Percentiles rank a stretch among this genome's conserved stretches.
These are phyloP conservation scores for Colletotrichum sansevieriae DNA, from an alignment of 2,329 filamentous ascomycete species.

Conservation along the genomic window DNA sequence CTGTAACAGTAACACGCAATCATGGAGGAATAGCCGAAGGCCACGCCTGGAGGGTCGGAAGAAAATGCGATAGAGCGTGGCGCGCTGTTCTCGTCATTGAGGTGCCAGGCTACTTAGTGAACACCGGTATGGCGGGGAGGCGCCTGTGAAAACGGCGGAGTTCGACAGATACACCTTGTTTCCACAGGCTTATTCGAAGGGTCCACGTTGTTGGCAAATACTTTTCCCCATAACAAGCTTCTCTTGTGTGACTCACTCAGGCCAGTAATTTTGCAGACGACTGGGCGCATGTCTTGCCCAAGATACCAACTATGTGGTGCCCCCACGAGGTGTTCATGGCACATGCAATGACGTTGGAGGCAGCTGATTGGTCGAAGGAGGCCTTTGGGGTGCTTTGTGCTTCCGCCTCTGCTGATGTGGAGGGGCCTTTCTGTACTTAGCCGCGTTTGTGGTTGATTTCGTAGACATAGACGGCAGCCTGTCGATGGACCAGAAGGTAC, in stretches of 20 bases:
- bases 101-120: too few relatives aligned
- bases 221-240: too few relatives aligned
- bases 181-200: too few relatives aligned
- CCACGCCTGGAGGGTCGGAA: conserved; percentile 73
- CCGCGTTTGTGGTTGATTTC: conserved; percentile 54
- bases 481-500: conserved; percentile 67
- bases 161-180: too few relatives aligned
- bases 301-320: conserved; percentile 69
- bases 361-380: conserved; percentile 64
- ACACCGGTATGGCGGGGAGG: too few relatives aligned
- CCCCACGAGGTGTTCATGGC: conserved; percentile 73
- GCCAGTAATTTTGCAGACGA: conserved; percentile 67
- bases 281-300: conserved; percentile 65
- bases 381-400: conserved; percentile 42
- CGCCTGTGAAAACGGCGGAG: too few relatives aligned
- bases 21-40: conserved; percentile 73
- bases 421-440: conserved; percentile 44
- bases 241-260: too few relatives aligned
- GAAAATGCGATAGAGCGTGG: conserved; percentile 76
- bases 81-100: conserved; percentile 61
- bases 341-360: conserved; percentile 66
- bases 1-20: conserved; percentile 78
- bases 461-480: conserved; percentile 70
- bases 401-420: conserved; percentile 41
- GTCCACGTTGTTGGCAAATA: too few relatives aligned